Evolutionary conservation across 148 eudicot genomes (phyloP).

Genomic region (Heliosperma pusillum): DNA sequence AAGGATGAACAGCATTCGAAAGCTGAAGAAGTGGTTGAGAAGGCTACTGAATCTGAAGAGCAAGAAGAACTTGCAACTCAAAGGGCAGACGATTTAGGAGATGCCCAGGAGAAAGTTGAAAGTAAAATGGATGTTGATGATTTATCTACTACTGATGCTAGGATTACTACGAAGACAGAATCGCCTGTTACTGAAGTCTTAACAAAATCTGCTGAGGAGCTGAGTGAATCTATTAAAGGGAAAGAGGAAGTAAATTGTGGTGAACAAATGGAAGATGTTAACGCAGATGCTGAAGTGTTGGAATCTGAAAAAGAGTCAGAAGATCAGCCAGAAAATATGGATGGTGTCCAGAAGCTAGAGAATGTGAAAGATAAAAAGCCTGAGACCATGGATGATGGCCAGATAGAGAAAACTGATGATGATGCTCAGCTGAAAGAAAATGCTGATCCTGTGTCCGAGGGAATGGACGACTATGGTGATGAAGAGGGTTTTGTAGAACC

Average conservation of each 20-base stretch:
- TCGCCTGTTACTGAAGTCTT: constrained; percentile 15
- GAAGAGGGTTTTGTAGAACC: constrained; percentile 51
- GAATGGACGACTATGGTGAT: constrained; percentile 42
- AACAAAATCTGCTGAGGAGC: constrained; percentile 20
- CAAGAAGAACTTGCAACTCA: constrained; percentile 26
- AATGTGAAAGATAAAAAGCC: constrained; percentile 11
- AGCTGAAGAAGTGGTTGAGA: constrained; percentile 24
- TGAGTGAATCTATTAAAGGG: constrained; percentile 21
- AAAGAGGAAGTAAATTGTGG: constrained; percentile 27
- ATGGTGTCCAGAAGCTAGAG: constrained; percentile 7
- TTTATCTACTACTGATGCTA: constrained; percentile 11
- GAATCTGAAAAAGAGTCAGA: constrained; percentile 17
- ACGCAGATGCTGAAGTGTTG: constrained; percentile 22
- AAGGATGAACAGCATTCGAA: constrained; percentile 23
- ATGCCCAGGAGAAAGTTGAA: constrained; percentile 27
- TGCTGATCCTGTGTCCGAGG: constrained; percentile 33
- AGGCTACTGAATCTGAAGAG: constrained; percentile 23
- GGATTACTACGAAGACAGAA: constrained; percentile 18
- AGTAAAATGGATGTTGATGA: constrained; percentile 27
- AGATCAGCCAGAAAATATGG: constrained; percentile 17
- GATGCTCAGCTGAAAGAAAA: constrained; percentile 31
- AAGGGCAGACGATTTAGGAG: constrained; percentile 20
- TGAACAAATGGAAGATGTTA: constrained; percentile 23
- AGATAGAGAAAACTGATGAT: constrained; percentile 27
- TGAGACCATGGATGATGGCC: constrained; percentile 16